A percentile compares a stretch with the other conserved stretches of the same genome.
These are phyloP conservation scores for Polytolypa hystricis DNA, from an alignment of 2,329 filamentous ascomycete genomes.

Conservation along the genomic window DNA sequence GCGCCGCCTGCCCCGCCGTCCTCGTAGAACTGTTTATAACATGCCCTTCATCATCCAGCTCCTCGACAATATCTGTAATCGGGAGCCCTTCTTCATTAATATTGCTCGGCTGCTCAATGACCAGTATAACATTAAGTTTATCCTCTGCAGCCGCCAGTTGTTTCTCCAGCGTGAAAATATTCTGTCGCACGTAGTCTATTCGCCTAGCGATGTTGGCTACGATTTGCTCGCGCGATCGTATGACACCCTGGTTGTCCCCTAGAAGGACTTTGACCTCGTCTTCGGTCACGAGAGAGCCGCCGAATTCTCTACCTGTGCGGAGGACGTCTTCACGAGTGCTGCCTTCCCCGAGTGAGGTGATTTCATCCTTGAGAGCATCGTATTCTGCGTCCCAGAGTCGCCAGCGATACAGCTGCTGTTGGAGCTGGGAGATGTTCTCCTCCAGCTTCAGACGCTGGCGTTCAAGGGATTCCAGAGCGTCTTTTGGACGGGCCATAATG, in stretches of 20 bases:
- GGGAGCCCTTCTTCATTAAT: constrained; percentile 54
- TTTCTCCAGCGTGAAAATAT: constrained; percentile 62
- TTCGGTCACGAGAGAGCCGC: constrained; percentile 33
- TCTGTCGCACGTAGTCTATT: constrained; percentile 81
- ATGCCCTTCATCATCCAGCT: constrained; percentile 83
- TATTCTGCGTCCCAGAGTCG: constrained; percentile 86
- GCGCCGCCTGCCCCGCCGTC: constrained; percentile 55
- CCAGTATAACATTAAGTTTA: constrained; percentile 53
- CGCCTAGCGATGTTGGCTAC: constrained; percentile 58
- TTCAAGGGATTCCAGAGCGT: constrained; percentile 50
- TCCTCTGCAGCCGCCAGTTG: constrained; percentile 59
- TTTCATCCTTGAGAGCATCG: constrained; percentile 74
- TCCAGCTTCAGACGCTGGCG: constrained; percentile 65
- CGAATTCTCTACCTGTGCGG: constrained; percentile 33
- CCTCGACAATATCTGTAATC: constrained; percentile 82
- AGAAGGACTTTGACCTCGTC: constrained; percentile 47
- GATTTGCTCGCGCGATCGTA: constrained; percentile 51
- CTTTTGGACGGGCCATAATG: constrained; percentile 9
- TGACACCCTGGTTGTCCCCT: constrained; percentile 31
- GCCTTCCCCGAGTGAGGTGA: constrained; percentile 45
- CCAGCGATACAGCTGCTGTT: constrained; percentile 73
- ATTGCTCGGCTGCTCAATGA: constrained; percentile 42
- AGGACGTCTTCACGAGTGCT: constrained; percentile 45
- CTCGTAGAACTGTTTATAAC: constrained; percentile 58
- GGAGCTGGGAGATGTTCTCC: constrained; percentile 60